A percentile compares a stretch with the other conserved stretches of the same genome.
Evolutionary conservation across 2,329 filamentous ascomycete genomes (phyloP).

Genomic region (Colletotrichum sp.): DNA sequence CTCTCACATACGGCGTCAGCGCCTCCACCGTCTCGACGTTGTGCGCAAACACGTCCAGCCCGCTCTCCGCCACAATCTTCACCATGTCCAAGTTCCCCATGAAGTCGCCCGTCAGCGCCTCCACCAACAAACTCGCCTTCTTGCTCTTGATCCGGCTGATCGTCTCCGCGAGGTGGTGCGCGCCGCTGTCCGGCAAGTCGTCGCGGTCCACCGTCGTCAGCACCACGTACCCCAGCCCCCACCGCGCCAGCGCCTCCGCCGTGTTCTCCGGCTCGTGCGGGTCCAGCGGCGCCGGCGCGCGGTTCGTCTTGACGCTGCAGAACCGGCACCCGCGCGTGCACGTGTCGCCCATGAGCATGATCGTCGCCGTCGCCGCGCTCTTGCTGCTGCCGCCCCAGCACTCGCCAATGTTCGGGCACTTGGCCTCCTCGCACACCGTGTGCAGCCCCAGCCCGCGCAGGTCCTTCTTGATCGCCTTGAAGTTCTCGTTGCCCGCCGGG

Average conservation of each 20-base stretch:
- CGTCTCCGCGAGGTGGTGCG: constrained; percentile 89
- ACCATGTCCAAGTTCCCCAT: constrained; percentile 87
- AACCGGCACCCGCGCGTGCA: constrained; percentile 97
- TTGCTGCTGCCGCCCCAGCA: constrained; percentile 96
- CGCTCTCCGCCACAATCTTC: constrained; percentile 79
- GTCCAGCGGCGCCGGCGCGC: constrained; percentile 78
- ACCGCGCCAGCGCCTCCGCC: constrained; percentile 87
- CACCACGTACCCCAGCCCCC: constrained; percentile 96
- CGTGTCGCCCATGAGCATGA: constrained; percentile 99
- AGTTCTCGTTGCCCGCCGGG: constrained; percentile 79
- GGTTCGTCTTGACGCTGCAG: constrained; percentile 92
- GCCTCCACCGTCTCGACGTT: constrained; percentile 96
- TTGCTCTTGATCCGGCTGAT: constrained; percentile 92
- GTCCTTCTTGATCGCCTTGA: constrained; percentile 94
- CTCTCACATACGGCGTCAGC: constrained; percentile 87
- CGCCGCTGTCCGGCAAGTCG: constrained; percentile 87
- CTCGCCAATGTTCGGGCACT: constrained; percentile 96
- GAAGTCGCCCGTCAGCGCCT: constrained; percentile 89
- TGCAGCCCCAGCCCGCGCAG: constrained; percentile 87
- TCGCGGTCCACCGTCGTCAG: constrained; percentile 93
- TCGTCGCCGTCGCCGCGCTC: constrained; percentile 91
- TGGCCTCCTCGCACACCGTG: constrained; percentile 96
- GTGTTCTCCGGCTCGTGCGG: constrained; percentile 97
- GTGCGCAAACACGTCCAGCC: constrained; percentile 95
- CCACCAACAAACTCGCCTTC: constrained; percentile 77